These are phyloP conservation scores for Fimicolochytrium jonesii DNA, from an alignment of 192 early-diverging fungal genomes.

Conservation along the genomic window DNA sequence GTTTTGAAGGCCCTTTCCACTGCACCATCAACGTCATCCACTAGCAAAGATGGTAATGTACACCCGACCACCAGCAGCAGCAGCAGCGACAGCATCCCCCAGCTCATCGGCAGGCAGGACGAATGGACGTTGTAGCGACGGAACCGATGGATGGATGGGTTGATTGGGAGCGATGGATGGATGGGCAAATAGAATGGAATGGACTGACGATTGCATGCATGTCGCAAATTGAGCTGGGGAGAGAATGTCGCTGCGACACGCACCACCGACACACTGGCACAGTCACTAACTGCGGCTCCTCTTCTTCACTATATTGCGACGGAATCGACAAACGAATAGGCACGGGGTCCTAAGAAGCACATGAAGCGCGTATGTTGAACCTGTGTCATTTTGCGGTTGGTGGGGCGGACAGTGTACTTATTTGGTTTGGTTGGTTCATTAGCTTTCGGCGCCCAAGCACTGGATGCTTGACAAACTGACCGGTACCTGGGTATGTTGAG, in stretches of 20 bases:
- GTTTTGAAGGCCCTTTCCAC: neutral
- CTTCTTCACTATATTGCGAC: neutral
- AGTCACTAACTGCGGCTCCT: neutral
- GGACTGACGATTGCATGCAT: neutral
- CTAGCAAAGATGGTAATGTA: neutral
- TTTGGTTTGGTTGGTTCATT: constrained; percentile 1
- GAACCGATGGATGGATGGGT: constrained; percentile 16
- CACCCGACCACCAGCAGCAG: neutral
- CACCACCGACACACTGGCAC: neutral
- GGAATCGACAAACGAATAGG: no score
- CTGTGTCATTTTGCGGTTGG: neutral
- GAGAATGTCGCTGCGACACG: neutral
- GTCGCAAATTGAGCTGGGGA: neutral
- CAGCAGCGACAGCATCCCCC: neutral
- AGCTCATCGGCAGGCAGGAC: neutral
- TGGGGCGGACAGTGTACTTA: neutral
- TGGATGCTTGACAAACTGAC: constrained; percentile 99
- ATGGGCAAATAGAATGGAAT: neutral
- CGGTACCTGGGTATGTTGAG: constrained; percentile 74
- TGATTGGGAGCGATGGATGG: constrained; percentile 8
- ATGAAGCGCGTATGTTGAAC: constrained; percentile 79
- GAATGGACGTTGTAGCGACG: neutral
- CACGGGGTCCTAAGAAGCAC: constrained; percentile 99
- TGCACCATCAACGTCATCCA: neutral
- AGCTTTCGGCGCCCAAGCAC: constrained; percentile 95